Base-by-base conservation (phyloP, 1,284 basidiomycete genomes). In the Ceratobasidium sp. region DNA sequence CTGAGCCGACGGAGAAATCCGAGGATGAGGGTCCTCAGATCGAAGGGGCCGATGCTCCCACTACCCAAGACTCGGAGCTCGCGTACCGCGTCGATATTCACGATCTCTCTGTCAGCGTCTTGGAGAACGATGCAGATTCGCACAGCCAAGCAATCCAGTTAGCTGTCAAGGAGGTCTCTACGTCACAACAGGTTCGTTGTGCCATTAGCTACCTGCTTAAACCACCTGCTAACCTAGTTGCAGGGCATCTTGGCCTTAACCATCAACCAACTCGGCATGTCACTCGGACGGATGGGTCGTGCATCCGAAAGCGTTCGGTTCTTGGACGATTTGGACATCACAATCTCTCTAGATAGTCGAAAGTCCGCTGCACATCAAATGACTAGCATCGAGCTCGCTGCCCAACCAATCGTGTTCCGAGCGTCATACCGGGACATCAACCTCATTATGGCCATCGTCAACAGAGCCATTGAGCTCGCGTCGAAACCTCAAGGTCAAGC, bases 361-460 rank as follows among this genome's bases (percentile, higher is more conserved):
- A 88, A 90, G n/a, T 89, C 92, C 18, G 88, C 90, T 1, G 89
- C 88, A 2, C 92, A 94, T 74, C 92, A 94, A 81, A 92, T 92
- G 86, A 94, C 94, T 7, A 96, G 89, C 82, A 93, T 99, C 78
- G 96, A 98, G 83, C 84, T 97, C 33, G 88, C 90, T n/a, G 87
- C 92, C 2, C 86, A 89, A 80, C 92, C 97, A 0, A 89, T 99
- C 81, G 90, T 97, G 70, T 93, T 99, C 85, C 91, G 98, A 35
- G 95, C 96, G 14, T 98, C 97, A 0, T 94, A 96, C 82, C 90
- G 95, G 48, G 97, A 99, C 84, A 95, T 99, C 82, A 90, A 91
- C 82, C 89, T 99, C 81, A 98, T 99, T 81, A 92, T 90, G 67
- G 89, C 93, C 8, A 98, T 99, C 78, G 89, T 94, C 81, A 96